Conservation (phyloP, 2,329 filamentous ascomycete species). For the Chaetomiaceae sp. region DNA sequence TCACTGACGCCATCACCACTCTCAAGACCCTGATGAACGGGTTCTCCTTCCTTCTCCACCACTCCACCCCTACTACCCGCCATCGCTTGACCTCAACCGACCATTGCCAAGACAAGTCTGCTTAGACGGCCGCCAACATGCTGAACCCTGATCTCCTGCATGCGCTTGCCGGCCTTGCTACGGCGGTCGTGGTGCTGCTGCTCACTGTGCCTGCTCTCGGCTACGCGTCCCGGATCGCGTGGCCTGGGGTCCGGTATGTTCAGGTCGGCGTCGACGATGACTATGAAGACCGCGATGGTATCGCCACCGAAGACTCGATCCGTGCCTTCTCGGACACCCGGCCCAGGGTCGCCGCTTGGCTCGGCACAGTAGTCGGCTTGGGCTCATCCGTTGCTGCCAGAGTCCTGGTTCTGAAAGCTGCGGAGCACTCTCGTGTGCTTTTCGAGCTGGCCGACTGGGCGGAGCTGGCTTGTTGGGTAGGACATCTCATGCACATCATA, state of each 20-base stretch:
- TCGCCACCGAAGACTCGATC: conserved; percentile 32
- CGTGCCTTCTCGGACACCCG: conserved; percentile 29
- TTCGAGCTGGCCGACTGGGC: conserved; percentile 9
- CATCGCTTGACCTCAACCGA: too few species aligned
- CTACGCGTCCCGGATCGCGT: neutral
- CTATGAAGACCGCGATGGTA: conserved; percentile 31
- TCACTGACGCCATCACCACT: conserved; percentile 3
- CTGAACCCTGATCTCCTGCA: conserved; percentile 10
- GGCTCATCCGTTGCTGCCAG: conserved; percentile 25
- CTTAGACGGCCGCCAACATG: conserved; percentile 8
- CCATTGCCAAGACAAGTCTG: conserved; percentile 1
- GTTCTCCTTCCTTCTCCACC: neutral
- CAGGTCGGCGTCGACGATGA: conserved; percentile 15
- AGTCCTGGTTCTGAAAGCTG: conserved; percentile 15
- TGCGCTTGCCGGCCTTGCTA: conserved; percentile 6
- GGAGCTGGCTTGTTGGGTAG: conserved; percentile 21
- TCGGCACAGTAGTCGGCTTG: conserved; percentile 26
- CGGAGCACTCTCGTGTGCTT: neutral
- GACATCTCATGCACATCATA: neutral
- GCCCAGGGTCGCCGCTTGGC: conserved; percentile 26
- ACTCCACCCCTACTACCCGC: too few species aligned
- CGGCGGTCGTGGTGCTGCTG: conserved; percentile 9
- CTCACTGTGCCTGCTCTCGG: conserved; percentile 17
- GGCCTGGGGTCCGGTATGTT: conserved; percentile 18
- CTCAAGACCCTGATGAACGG: neutral